Base-by-base conservation (phyloP, 352 stramenopile species). In the Thraustotheca clavata region DNA sequence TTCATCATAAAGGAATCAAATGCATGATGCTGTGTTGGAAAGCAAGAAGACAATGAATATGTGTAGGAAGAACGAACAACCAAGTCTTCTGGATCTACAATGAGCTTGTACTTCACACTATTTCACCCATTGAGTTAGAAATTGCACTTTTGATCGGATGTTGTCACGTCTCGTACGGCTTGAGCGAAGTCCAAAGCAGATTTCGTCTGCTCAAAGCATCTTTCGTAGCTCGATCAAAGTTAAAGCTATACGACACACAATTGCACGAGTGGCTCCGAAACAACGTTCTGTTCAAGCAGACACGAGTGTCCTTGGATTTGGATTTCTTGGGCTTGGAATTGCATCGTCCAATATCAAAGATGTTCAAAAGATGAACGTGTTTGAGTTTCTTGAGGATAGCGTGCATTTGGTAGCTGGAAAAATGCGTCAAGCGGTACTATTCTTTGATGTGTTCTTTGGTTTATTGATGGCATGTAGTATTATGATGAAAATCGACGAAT, bases 401-500 rank as follows among this genome's bases (percentile, higher is more conserved):
- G 20, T 65, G 7, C 14, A 24, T 12, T 16, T 65, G 6, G 57
- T 54, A 16, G 38, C 57, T 7, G 36, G 16, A 26, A 54, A 22
- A 9, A 34, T 65, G 33, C 38, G 47, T 18, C 16, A 47, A 3
- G n/a, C 46, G 14, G 57, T 65, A 54, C 57, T 18, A 36, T 35
- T 2, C 2, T 31, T n/a, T 14, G 32, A 20, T 3, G 4, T 24
- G 9, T 11, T 18, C 1, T 34, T 40, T 36, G 1, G 2, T 63
- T 3, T 6, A 4, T 57, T 59, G 27, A 26, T 22, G 24, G 16
- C 26, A 29, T 5, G 5, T 60, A 86, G 76, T 71, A 75, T n/a
- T 61, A 79, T 47, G 81, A 89, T 60, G 78, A 78, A 14, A 91
- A 88, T 49, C 73, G 72, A 35, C 86, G 76, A 33, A 72, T 73